Conservation (phyloP, 495 filamentous ascomycete species). For the Aspergillus wentii region DNA sequence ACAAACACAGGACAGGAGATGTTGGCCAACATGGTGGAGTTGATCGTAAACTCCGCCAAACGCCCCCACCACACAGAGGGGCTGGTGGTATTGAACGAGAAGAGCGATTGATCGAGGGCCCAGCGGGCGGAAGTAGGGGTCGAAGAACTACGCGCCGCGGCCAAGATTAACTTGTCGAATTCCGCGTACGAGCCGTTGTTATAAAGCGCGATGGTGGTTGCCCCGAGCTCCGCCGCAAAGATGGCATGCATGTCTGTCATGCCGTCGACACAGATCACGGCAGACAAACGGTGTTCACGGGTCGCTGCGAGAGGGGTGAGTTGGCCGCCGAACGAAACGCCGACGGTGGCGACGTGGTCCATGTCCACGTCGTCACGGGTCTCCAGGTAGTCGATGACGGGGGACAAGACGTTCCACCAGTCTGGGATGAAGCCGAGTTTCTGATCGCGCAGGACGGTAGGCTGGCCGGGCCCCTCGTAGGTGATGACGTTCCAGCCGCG, state of each 20-base stretch:
- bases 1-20: no score
- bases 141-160: no score
- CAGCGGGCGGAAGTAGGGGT: no score
- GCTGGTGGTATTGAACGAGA: no score
- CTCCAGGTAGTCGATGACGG: slow-evolving; percentile 37
- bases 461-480: slow-evolving; percentile 49
- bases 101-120: no score
- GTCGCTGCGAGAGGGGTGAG: slow-evolving; percentile 34
- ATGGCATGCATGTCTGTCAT: slow-evolving; percentile 10
- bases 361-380: slow-evolving; percentile 20
- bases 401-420: slow-evolving; percentile 43
- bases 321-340: slow-evolving; percentile 35
- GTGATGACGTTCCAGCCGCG: slow-evolving; percentile 43
- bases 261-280: slow-evolving; percentile 34
- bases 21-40: no score
- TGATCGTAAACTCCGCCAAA: no score
- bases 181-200: no score
- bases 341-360: slow-evolving; percentile 22
- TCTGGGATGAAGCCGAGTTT: slow-evolving; percentile 41
- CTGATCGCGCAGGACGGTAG: slow-evolving; percentile 37
- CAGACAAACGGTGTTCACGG: slow-evolving; percentile 38
- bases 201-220: no score
- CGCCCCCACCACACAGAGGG: no score
- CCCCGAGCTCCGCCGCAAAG: no score
- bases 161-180: no score